Conservation (phyloP, 768 basidiomycete species). For the Crepidotus variabilis region DNA sequence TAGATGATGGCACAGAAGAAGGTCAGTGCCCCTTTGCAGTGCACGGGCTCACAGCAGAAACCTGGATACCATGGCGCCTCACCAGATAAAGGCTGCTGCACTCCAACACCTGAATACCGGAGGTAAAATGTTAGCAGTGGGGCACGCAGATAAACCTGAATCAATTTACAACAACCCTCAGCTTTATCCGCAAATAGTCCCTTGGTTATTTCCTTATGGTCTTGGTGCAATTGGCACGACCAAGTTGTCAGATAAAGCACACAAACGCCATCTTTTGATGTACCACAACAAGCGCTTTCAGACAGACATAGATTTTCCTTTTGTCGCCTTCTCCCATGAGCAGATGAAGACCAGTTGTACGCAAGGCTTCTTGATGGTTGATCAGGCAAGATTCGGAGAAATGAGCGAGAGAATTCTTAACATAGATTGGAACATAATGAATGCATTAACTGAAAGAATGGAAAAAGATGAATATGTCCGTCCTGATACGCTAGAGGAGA, state of each 20-base stretch:
- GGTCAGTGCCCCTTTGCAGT: slow-evolving; percentile 34
- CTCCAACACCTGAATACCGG: slow-evolving; percentile 19
- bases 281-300: slow-evolving; percentile 14
- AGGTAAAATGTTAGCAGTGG: slow-evolving; percentile 22
- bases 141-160: slow-evolving; percentile 18
- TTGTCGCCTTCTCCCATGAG: slow-evolving; percentile 33
- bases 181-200: slow-evolving; percentile 33
- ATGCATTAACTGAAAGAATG: slow-evolving; percentile 14
- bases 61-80: slow-evolving; percentile 13
- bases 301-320: slow-evolving; percentile 26
- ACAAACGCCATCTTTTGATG: slow-evolving; percentile 23
- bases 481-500: slow-evolving; percentile 25
- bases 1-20: slow-evolving; percentile 17
- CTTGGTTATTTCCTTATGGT: slow-evolving; percentile 37
- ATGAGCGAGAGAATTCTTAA: slow-evolving; percentile 16
- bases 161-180: slow-evolving; percentile 25
- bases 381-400: slow-evolving; percentile 19
- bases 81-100: slow-evolving; percentile 15
- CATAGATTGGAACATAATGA: slow-evolving; percentile 17
- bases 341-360: slow-evolving; percentile 26
- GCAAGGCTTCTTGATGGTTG: slow-evolving; percentile 20
- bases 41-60: slow-evolving; percentile 27
- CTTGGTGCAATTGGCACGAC: slow-evolving; percentile 24
- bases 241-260: slow-evolving; percentile 9
- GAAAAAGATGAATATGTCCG: slow-evolving; percentile 16